Evolutionary conservation across 2,329 filamentous ascomycete species (phyloP), one percentile per base, ranked within the genome.

Genomic region (Penicillium sp.): DNA sequence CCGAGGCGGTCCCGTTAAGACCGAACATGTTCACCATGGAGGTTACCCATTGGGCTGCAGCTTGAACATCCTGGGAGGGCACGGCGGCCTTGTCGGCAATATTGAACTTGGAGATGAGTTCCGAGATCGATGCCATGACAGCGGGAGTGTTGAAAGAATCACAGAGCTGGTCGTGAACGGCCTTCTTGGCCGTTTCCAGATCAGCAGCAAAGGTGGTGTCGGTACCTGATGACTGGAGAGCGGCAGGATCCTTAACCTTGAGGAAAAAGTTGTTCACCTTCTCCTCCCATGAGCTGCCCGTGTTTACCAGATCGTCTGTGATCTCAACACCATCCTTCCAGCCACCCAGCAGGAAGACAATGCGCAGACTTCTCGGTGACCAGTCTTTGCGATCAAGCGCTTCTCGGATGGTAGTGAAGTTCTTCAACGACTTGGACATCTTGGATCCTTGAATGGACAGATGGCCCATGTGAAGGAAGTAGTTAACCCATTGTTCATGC

Each of bases 381-480:
- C 88, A 95, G 43, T 82, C 78, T 33, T 79, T 78, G 31, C 75
- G 72, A 3, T 73, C 71, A 7, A 97, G 72, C 0, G 90, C 89
- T 66, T 94, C 87, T 28, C 88, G 80, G 54, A 97, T 95, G 0
- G 91, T 95, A 35, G 88, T 88, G 69, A 96, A 96, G 68, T 96
- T 97, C 74, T 97, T 96, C 50, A 97, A 72, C 15, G 83, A 88
- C 69, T 97, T 97, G 50, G 85, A 91, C 91, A 97, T 97, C 69
- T 97, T 97, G 21, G 84, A 88, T 0, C 91, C 90, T 24, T 85
- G 81, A 50, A 97, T 96, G 6, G 83, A 85, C 42, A 96, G 72
- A 66, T 97, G 91, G 0, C 91, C 91, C 85, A 94, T 96, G 65
- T 96, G 91, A 15, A 96, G 66, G 71, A 96, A 97, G 71, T 96